Evolutionary conservation across 2,329 filamentous ascomycete genomes (phyloP).

Genomic region (Aaosphaeria arxii): DNA sequence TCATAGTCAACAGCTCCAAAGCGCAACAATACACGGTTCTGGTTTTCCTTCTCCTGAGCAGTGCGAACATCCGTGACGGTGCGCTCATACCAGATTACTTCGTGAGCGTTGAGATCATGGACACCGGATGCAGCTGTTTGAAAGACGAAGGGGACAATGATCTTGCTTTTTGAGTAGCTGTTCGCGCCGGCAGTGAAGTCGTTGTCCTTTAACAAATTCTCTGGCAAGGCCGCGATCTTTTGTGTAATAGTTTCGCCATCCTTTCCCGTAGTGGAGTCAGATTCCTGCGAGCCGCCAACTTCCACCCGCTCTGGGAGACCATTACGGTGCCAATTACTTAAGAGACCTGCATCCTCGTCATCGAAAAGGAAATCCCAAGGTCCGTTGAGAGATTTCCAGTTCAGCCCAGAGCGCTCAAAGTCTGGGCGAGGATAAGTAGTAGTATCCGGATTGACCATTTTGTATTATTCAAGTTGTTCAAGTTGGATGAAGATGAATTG

Average conservation of each 20-base stretch:
- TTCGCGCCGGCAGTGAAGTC: constrained; percentile 24
- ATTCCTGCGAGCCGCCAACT: constrained; percentile 9
- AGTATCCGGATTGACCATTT: neutral
- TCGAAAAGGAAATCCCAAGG: constrained; percentile 65
- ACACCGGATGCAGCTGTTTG: constrained; percentile 64
- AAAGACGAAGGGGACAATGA: constrained; percentile 64
- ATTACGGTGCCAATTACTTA: constrained; percentile 51
- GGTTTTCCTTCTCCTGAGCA: constrained; percentile 39
- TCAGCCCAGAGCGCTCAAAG: constrained; percentile 55
- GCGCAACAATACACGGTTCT: constrained; percentile 47
- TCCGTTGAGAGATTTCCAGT: constrained; percentile 62
- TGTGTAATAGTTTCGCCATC: constrained; percentile 41
- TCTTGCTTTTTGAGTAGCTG: constrained; percentile 49
- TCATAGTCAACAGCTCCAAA: constrained; percentile 64
- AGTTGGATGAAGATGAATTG: too few relatives aligned
- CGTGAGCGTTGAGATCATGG: constrained; percentile 59
- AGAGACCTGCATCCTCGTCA: constrained; percentile 58
- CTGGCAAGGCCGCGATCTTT: constrained; percentile 50
- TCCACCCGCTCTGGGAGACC: constrained; percentile 47
- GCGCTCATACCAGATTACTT: constrained; percentile 66
- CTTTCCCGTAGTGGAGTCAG: constrained; percentile 7
- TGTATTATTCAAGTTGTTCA: too few relatives aligned
- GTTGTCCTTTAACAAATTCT: constrained; percentile 48
- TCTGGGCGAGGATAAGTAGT: constrained; percentile 61
- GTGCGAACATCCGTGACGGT: constrained; percentile 50